Base-by-base conservation (phyloP, 2,329 filamentous ascomycete genomes). In the Macrophomina tecta region DNA sequence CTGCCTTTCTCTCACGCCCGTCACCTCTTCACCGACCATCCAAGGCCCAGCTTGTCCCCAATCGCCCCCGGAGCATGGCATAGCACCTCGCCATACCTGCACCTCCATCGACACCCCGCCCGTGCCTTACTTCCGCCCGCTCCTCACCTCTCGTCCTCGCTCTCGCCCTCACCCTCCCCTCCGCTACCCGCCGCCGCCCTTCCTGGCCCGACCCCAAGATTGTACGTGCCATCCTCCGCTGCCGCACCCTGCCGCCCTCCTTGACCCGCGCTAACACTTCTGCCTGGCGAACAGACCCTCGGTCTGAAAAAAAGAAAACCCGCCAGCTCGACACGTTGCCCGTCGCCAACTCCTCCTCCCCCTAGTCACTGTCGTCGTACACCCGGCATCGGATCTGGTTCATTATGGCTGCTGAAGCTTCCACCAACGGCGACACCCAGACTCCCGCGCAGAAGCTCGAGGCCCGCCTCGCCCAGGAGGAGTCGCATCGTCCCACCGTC, bases 401-500 rank as follows among this genome's bases (percentile, higher is more conserved):
- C 46, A 64, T 51, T 70, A 79, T 79, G 77, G 73, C 77, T 73
- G 77, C 76, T 63, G 76, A 79, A 69, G 70, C 74, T 69, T 71
- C 70, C 70, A 71, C 73, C 67, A 76, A 73, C 71, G 69, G 71
- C 66, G 77, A 78, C 73, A 74, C 74, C 48, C 70, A 78, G 53
- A 80, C 79, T 69, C 75, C 79, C 45, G 79, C 83, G 68, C 86
- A 90, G 79, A 86, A 85, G 81, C 86, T 91, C 69, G 84, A 88
- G 74, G 84, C 89, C 75, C 85, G 88, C 78, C 90, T 91, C 36
- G 80, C 80, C 69, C 55, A 48, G 14, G 80, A 83, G 67, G 81
- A 86, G 72, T 75, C 76, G 42, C 86, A 87, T 78, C 85, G 88
- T 73, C 86, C 87, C 70, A 93, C 89, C 30, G 86, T 97, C 70